Conservation (phyloP, 2,329 filamentous ascomycete genomes). For the Ceratocystis alfenasii region DNA sequence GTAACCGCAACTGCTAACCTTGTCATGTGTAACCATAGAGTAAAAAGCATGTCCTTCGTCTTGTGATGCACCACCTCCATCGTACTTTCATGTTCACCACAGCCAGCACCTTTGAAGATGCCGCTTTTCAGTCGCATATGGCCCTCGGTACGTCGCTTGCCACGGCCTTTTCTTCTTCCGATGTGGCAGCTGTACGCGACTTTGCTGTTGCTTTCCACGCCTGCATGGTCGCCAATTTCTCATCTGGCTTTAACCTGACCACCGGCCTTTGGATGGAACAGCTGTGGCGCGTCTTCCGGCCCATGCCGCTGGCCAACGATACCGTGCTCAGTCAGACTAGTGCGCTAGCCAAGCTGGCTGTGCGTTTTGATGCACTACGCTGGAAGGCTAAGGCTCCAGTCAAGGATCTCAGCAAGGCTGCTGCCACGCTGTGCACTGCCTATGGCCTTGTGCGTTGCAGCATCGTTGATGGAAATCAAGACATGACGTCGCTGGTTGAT, state of each 20-base stretch:
- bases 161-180: slow-evolving; percentile 3
- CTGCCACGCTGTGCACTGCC: slow-evolving; percentile 43
- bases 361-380: slow-evolving; percentile 47
- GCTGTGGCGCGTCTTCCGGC: slow-evolving; percentile 63
- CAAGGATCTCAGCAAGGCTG: slow-evolving; percentile 41
- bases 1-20: not conserved
- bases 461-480: slow-evolving; percentile 27
- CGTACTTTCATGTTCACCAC: slow-evolving; percentile 41
- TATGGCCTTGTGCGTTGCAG: slow-evolving; percentile 44
- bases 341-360: slow-evolving; percentile 44
- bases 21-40: slow-evolving; percentile 3
- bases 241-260: slow-evolving; percentile 56
- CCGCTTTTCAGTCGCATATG: slow-evolving; percentile 52
- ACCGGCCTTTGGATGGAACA: slow-evolving; percentile 70
- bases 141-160: slow-evolving; percentile 32
- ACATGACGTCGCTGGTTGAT: slow-evolving; percentile 38
- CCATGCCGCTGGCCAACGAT: slow-evolving; percentile 42
- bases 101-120: slow-evolving; percentile 44
- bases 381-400: slow-evolving; percentile 46
- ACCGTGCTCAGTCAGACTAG: slow-evolving; percentile 36
- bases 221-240: slow-evolving; percentile 46
- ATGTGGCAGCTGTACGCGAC: slow-evolving; percentile 21
- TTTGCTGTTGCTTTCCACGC: slow-evolving; percentile 34
- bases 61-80: slow-evolving; percentile 43
- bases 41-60: slow-evolving; percentile 27